Conservation (phyloP, 805 yeast species). For the Nakazawaea populi region DNA sequence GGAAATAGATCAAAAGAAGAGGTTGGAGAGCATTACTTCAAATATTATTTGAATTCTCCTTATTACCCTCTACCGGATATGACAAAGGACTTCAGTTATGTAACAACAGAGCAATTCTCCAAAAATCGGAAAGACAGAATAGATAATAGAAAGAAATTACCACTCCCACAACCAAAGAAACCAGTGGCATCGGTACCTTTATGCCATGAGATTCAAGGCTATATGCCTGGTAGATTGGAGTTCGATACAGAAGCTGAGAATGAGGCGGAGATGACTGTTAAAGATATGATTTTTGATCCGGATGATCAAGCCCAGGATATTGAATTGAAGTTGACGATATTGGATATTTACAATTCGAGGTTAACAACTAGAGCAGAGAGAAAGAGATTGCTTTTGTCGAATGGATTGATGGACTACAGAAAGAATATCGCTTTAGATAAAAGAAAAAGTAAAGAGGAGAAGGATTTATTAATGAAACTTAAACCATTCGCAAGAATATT, state of each 20-base stretch:
- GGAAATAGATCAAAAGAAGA: constrained; percentile 92
- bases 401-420: constrained; percentile 78
- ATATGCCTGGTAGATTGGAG: constrained; percentile 97
- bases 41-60: constrained; percentile 60
- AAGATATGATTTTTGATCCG: constrained; percentile 93
- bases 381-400: constrained; percentile 73
- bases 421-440: constrained; percentile 79
- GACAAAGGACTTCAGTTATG: constrained; percentile 56
- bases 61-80: constrained; percentile 89
- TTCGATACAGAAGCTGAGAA: constrained; percentile 96
- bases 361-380: constrained; percentile 90
- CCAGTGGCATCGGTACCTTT: constrained; percentile 91
- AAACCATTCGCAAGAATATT: constrained; percentile 79
- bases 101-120: constrained; percentile 66
- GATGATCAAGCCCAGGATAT: constrained; percentile 88
- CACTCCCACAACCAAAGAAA: constrained; percentile 82
- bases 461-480: constrained; percentile 68
- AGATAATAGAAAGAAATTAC: constrained; percentile 64
- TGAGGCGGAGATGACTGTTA: constrained; percentile 90
- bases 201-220: constrained; percentile 96
- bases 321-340: constrained; percentile 78
- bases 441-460: constrained; percentile 81
- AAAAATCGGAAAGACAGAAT: constrained; percentile 62
- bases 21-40: constrained; percentile 76
- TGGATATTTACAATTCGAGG: constrained; percentile 86